phyloP scores from a whole-genome alignment of 1,139 yeast genomes.

The Candida sp. region DNA sequence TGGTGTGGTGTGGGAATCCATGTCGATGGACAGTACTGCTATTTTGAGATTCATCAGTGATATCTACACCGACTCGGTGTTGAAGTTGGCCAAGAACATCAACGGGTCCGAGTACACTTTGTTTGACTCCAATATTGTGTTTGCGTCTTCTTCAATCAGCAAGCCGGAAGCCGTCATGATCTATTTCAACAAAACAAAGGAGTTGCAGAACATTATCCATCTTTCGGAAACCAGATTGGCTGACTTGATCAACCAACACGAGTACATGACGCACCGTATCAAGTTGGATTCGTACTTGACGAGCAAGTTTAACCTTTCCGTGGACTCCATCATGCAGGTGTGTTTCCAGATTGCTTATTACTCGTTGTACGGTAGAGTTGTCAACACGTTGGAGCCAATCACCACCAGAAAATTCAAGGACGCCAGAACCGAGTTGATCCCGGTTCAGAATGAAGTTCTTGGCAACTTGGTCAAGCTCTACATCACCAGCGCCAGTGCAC shows the following conservation, averaged over 20 bases:
- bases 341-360: slow-evolving; percentile 74
- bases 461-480: slow-evolving; percentile 62
- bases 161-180: slow-evolving; percentile 51
- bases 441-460: slow-evolving; percentile 61
- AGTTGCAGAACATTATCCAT: slow-evolving; percentile 54
- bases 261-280: slow-evolving; percentile 48
- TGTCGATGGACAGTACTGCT: slow-evolving; percentile 81
- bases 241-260: slow-evolving; percentile 76
- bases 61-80: slow-evolving; percentile 73
- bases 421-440: slow-evolving; percentile 70
- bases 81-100: slow-evolving; percentile 72
- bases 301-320: slow-evolving; percentile 54
- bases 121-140: slow-evolving; percentile 48
- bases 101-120: slow-evolving; percentile 74
- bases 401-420: slow-evolving; percentile 71
- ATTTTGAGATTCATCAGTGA: slow-evolving; percentile 76
- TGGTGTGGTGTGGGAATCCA: slow-evolving; percentile 76
- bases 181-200: slow-evolving; percentile 54
- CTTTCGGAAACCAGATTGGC: slow-evolving; percentile 78
- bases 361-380: slow-evolving; percentile 71
- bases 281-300: slow-evolving; percentile 51
- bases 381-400: slow-evolving; percentile 73
- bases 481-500: slow-evolving; percentile 53
- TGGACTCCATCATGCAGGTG: slow-evolving; percentile 72
- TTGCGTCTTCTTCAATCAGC: slow-evolving; percentile 37